Conservation (phyloP, 768 basidiomycete species). For the Dioszegia hungarica region DNA sequence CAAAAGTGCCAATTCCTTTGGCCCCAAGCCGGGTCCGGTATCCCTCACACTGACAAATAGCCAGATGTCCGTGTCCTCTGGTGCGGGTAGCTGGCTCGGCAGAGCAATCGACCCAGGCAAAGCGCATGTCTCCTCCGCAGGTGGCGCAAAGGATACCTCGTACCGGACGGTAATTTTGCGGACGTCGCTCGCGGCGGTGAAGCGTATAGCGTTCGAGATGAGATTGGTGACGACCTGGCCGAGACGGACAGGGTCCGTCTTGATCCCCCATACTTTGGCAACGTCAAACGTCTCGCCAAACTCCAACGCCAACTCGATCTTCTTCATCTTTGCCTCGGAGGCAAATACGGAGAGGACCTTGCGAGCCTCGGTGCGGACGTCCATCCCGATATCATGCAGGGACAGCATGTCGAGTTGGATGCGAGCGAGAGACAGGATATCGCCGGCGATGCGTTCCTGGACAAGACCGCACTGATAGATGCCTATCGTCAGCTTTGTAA, state of each 20-base stretch:
- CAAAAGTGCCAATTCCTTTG: conserved; percentile 47
- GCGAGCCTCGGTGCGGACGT: conserved; percentile 37
- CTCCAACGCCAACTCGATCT: conserved; percentile 41
- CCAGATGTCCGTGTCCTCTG: conserved; percentile 41
- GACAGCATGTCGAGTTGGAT: conserved; percentile 50
- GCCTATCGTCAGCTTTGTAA: conserved; percentile 18
- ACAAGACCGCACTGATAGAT: conserved; percentile 51
- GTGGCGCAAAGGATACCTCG: conserved; percentile 44
- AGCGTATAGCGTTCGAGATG: conserved; percentile 47
- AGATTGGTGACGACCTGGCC: conserved; percentile 48
- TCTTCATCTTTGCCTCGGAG: conserved; percentile 43
- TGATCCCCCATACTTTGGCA: conserved; percentile 17
- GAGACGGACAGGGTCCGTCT: conserved; percentile 40
- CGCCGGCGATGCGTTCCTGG: conserved; percentile 51
- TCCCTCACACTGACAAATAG: conserved; percentile 48
- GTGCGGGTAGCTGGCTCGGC: conserved; percentile 17
- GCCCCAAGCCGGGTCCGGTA: conserved; percentile 50
- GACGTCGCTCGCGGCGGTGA: conserved; percentile 34
- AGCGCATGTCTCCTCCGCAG: conserved; percentile 36
- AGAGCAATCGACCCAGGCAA: conserved; percentile 22
- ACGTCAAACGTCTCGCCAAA: conserved; percentile 43
- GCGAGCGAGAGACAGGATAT: conserved; percentile 50
- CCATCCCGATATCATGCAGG: conserved; percentile 42
- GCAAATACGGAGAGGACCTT: conserved; percentile 47
- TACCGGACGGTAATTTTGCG: conserved; percentile 38